These are phyloP conservation scores for Parafenestella ontariensis DNA, from an alignment of 2,329 filamentous ascomycete genomes.

Conservation along the genomic window DNA sequence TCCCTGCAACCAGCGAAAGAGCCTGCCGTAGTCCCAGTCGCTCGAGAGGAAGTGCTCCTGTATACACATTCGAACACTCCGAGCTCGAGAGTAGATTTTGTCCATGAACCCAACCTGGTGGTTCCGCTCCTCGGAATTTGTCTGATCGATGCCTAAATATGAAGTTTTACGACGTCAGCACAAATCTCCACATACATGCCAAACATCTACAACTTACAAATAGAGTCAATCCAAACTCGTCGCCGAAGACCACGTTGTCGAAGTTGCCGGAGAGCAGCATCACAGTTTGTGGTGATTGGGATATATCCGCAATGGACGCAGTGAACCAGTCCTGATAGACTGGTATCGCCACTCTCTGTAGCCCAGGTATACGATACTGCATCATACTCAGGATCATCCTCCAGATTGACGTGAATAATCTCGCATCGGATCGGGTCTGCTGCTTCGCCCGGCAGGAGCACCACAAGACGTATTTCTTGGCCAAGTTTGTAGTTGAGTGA, in stretches of 20 bases:
- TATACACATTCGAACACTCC: conserved; percentile 2
- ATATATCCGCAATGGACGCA: conserved; percentile 2
- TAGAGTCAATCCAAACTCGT: conserved; percentile 24
- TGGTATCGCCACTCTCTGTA: not conserved
- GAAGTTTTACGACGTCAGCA: not conserved
- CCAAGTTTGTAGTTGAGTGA: conserved; percentile 11
- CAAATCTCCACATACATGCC: not conserved
- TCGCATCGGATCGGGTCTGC: conserved; percentile 4
- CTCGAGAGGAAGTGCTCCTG: not conserved
- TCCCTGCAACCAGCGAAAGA: not conserved
- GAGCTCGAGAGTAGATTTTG: conserved; percentile 10
- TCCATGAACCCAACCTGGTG: conserved; percentile 22
- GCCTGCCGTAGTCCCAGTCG: not conserved
- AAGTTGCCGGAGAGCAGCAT: conserved; percentile 11
- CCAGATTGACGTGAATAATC: conserved; percentile 12
- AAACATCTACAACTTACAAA: conserved; percentile 12
- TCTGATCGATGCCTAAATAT: conserved; percentile 17
- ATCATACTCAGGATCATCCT: conserved; percentile 12
- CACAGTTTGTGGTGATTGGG: conserved; percentile 16
- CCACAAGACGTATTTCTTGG: conserved; percentile 5
- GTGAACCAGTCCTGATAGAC: not conserved
- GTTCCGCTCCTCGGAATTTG: conserved; percentile 12
- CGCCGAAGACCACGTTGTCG: conserved; percentile 4
- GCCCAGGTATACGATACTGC: conserved; percentile 24
- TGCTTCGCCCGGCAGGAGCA: not conserved